phyloP scores from a whole-genome alignment of 805 yeast genomes.

The Sugiyamaella qingdaonensis region DNA sequence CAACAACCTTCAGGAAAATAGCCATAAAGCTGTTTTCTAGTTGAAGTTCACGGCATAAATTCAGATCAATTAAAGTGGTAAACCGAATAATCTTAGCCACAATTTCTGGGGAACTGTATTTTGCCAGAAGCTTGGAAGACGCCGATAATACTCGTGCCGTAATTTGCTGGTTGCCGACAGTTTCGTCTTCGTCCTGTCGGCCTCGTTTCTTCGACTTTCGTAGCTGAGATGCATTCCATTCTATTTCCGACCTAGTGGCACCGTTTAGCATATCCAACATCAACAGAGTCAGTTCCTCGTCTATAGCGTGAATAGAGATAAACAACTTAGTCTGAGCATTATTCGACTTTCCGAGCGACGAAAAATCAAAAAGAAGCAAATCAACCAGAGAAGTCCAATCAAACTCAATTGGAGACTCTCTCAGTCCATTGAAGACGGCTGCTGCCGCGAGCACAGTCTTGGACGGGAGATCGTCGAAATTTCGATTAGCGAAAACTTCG shows the following conservation, averaged over 20 bases:
- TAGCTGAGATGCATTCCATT: background rate
- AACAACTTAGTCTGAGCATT: background rate
- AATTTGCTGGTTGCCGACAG: background rate
- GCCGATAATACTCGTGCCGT: conserved; percentile 7
- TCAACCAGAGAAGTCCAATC: conserved; percentile 40
- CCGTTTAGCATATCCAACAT: conserved; percentile 16
- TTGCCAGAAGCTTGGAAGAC: conserved; percentile 24
- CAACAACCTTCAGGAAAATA: conserved; percentile 22
- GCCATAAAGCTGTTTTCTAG: conserved; percentile 22
- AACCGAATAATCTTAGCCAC: conserved; percentile 22
- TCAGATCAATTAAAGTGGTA: conserved; percentile 21
- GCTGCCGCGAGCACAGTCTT: conserved; percentile 16
- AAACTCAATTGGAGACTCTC: conserved; percentile 3
- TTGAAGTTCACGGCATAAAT: conserved; percentile 18
- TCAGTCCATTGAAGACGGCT: conserved; percentile 9
- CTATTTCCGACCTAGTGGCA: background rate
- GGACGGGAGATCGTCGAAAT: conserved; percentile 17
- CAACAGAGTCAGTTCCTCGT: conserved; percentile 9
- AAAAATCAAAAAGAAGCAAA: conserved; percentile 40
- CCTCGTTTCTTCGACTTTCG: conserved; percentile 12
- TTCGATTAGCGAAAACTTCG: background rate
- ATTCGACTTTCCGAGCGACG: conserved; percentile 7
- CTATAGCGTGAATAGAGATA: conserved; percentile 5
- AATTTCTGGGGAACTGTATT: conserved; percentile 23
- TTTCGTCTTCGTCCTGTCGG: background rate